phyloP scores from a whole-genome alignment of 164 flowering plant species.

The Aristolochia contorta region DNA sequence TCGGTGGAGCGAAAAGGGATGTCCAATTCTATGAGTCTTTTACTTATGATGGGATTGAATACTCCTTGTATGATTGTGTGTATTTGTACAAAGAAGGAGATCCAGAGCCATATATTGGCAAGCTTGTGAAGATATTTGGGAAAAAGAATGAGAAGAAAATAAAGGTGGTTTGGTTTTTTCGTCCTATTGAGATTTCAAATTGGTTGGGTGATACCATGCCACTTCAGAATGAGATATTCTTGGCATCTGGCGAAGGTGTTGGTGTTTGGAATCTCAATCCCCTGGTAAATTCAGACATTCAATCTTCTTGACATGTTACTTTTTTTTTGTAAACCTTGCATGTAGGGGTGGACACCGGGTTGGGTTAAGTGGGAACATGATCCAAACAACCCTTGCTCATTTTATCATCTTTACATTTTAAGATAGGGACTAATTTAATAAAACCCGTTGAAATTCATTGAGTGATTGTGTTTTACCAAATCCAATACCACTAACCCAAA shows the following conservation, averaged over 20 bases:
- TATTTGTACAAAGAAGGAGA: constrained; percentile 46
- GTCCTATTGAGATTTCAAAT: constrained; percentile 42
- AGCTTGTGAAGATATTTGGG: constrained; percentile 65
- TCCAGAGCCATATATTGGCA: constrained; percentile 63
- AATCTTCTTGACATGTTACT: background rate
- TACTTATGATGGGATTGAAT: constrained; percentile 66
- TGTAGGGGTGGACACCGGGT: too few species aligned
- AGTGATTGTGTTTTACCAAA: too few species aligned
- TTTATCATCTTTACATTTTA: too few species aligned
- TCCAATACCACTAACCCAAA: too few species aligned
- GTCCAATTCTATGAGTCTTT: constrained; percentile 74
- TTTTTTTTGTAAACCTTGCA: background rate
- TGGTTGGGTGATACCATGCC: constrained; percentile 24
- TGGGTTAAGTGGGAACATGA: too few species aligned
- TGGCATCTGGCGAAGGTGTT: constrained; percentile 70
- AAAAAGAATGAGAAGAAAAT: constrained; percentile 35
- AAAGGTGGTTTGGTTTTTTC: constrained; percentile 78
- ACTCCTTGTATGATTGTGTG: constrained; percentile 53
- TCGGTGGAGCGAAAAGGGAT: constrained; percentile 47
- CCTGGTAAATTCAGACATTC: constrained; percentile 41
- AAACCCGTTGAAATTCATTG: too few species aligned
- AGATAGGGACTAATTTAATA: too few species aligned
- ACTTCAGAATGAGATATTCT: constrained; percentile 55
- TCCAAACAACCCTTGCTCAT: too few species aligned
- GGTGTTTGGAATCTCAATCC: constrained; percentile 64